phyloP scores from a whole-genome alignment of 2,329 filamentous ascomycete genomes.

The Ophiostoma ips region DNA sequence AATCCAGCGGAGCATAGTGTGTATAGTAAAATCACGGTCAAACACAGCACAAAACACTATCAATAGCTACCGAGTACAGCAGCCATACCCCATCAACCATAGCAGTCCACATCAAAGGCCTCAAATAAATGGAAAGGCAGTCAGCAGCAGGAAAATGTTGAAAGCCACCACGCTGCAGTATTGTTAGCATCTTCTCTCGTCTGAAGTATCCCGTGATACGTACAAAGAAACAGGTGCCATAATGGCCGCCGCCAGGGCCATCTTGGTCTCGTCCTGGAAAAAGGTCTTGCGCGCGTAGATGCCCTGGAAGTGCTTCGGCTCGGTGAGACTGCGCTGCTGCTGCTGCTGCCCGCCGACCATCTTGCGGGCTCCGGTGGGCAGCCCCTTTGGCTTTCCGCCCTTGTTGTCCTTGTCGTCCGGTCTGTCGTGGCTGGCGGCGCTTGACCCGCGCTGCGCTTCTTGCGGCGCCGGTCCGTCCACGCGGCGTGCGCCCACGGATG shows the following conservation, averaged over 20 bases:
- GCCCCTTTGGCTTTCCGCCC: too few relatives aligned
- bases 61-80: neutral
- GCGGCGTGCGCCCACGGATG: neutral
- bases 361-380: neutral
- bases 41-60: neutral
- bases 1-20: too few relatives aligned
- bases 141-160: conserved; percentile 4
- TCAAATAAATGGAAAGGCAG: conserved; percentile 4
- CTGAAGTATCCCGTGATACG: too few relatives aligned
- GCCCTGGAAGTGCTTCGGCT: neutral
- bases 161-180: neutral
- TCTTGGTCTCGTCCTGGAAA: neutral
- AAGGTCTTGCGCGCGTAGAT: conserved; percentile 2
- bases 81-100: too few relatives aligned
- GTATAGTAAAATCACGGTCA: too few relatives aligned
- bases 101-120: too few relatives aligned
- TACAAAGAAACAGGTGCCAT: conserved; percentile 1
- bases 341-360: neutral
- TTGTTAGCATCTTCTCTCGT: neutral
- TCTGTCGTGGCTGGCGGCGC: too few relatives aligned
- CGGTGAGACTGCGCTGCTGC: neutral
- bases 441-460: too few relatives aligned
- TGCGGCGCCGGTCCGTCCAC: neutral
- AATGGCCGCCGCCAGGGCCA: conserved; percentile 3
- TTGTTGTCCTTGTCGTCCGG: neutral